Evolutionary conservation across 805 yeast genomes (phyloP).

Genomic region (Candida ponderosae): DNA sequence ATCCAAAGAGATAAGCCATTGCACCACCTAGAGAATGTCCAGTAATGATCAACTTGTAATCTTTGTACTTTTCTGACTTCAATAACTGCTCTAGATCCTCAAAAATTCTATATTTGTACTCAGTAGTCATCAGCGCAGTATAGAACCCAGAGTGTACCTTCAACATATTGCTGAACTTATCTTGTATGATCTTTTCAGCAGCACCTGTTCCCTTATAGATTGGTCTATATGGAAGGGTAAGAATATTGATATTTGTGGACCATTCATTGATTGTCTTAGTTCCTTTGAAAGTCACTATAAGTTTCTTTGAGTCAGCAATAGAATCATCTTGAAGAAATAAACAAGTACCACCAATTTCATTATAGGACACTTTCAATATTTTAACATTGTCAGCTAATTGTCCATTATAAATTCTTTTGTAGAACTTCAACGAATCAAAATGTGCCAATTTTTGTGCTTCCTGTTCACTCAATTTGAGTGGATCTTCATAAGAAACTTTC

Average conservation of each 20-base stretch:
- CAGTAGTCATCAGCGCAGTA: background rate
- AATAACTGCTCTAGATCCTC: slow-evolving; percentile 25
- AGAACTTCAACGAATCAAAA: too few species aligned
- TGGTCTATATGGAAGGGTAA: background rate
- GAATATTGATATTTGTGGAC: background rate
- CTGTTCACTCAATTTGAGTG: too few species aligned
- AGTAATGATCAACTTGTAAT: slow-evolving; percentile 39
- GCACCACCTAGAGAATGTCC: slow-evolving; percentile 78
- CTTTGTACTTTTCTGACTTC: slow-evolving; percentile 26
- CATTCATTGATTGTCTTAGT: background rate
- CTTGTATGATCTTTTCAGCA: background rate
- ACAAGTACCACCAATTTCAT: slow-evolving; percentile 1
- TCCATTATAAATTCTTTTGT: too few species aligned
- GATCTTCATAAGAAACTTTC: too few species aligned
- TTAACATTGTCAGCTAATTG: background rate
- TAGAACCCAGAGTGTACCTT: background rate
- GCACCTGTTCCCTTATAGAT: background rate
- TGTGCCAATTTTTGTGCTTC: too few species aligned
- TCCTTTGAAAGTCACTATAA: background rate
- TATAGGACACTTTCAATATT: background rate
- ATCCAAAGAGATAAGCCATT: slow-evolving; percentile 48
- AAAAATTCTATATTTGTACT: slow-evolving; percentile 15
- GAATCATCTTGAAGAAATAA: background rate
- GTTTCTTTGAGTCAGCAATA: background rate
- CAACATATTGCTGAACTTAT: too few species aligned